Evolutionary conservation across 129 eudicot species (phyloP).

Genomic region (Saussurea involucrata): DNA sequence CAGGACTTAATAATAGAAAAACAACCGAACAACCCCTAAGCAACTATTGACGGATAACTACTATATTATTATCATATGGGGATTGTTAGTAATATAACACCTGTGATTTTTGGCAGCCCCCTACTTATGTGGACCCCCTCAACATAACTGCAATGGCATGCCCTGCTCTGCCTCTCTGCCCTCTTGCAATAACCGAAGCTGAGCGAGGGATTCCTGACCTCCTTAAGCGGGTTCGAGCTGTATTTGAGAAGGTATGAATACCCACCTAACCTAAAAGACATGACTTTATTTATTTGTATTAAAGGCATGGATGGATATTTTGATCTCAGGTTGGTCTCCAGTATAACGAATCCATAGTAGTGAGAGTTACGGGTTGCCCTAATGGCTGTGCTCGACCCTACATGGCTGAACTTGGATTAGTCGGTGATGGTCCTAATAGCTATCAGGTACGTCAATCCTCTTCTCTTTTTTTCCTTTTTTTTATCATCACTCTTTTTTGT

Average conservation of each 20-base stretch:
- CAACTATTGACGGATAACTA: no score
- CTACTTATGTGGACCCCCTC: slow-evolving; percentile 82
- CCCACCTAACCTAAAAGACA: no score
- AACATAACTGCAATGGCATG: slow-evolving; percentile 97
- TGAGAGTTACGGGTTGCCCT: slow-evolving; percentile 96
- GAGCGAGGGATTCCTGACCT: slow-evolving; percentile 93
- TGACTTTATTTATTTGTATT: no score
- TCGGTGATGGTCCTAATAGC: slow-evolving; percentile 99
- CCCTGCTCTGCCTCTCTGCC: slow-evolving; percentile 97
- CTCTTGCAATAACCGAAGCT: slow-evolving; percentile 96
- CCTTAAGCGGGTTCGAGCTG: slow-evolving; percentile 71
- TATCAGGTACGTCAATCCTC: slow-evolving; percentile 60
- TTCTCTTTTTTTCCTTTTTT: no score
- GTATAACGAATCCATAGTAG: slow-evolving; percentile 74
- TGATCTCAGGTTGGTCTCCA: slow-evolving; percentile 76
- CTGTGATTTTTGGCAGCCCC: slow-evolving; percentile 52
- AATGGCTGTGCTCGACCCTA: slow-evolving; percentile 98
- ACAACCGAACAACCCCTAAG: no score
- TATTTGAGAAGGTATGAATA: slow-evolving; percentile 79
- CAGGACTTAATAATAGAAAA: no score
- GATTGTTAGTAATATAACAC: background rate
- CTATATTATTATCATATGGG: background rate
- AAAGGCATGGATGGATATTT: no score
- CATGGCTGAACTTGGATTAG: slow-evolving; percentile 99
- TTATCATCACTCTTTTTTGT: no score